Base-by-base conservation (phyloP, 441 rosid species). In the Gossypium trilobum region DNA sequence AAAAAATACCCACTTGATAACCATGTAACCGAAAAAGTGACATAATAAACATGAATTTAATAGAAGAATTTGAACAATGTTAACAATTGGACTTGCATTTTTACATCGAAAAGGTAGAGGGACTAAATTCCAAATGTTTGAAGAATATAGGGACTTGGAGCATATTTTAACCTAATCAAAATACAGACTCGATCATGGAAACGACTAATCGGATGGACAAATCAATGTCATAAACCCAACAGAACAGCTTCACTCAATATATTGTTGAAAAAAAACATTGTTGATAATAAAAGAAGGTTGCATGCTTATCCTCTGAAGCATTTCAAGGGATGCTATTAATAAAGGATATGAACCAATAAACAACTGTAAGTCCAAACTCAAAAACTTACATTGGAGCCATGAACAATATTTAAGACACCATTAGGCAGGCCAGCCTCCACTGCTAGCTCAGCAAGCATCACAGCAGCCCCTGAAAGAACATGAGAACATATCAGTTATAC, bases 361-460 rank as follows among this genome's bases (percentile, higher is more conserved):
- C 10, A 63, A 39, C 52, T 10, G 52, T 36, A 20, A 44, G 31
- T 48, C 39, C 42, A 9, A 67, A 25, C 57, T 50, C 58, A 20
- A 50, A 33, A 78, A 36, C 87, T 13, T 86, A 93, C 98, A 76
- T 85, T 82, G 63, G 97, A 86, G 31, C 98, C 98, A 65, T 93
- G 98, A 58, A 89, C 90, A 59, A 93, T 86, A 78, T 91, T 91
- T 67, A 93, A 79, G 79, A 93, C 94, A 74, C 98, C 98, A 62
- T 85, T 29, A 23, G 95, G 98, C 81, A 61, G 67, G 46, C 67
- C 67, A 31, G 67, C 67, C 67, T 61, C 97, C 89, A 86, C 84
- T 44, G 97, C 96, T 75, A 93, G 77, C 77, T 91, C 97, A 0
- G 98, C 93, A 78, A 93, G 94, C 70, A 89, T 81, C 25, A 91